Evolutionary conservation across 495 filamentous ascomycete genomes (phyloP).

Genomic region (Xylaria flabelliformis): DNA sequence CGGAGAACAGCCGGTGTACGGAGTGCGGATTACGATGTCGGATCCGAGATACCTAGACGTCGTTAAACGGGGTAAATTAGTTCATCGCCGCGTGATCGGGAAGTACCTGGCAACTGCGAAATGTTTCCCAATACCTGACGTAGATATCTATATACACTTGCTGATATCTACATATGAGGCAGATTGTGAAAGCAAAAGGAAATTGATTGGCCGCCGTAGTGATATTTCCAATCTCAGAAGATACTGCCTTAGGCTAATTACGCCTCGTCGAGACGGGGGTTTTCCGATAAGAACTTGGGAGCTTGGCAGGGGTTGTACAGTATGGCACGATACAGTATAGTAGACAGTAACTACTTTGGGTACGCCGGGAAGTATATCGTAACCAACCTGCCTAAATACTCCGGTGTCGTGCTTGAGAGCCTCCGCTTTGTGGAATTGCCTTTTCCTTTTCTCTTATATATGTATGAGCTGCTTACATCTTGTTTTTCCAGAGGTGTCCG

Average conservation of each 20-base stretch:
- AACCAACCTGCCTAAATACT: neutral
- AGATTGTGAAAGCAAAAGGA: neutral
- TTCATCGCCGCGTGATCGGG: neutral
- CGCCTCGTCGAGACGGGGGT: conserved; percentile 1
- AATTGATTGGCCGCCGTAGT: conserved; percentile 3
- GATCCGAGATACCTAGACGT: neutral
- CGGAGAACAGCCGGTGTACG: neutral
- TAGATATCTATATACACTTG: neutral
- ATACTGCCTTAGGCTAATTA: conserved; percentile 25
- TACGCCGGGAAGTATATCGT: neutral
- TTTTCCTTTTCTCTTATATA: neutral
- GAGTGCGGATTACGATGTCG: neutral
- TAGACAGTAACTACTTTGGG: neutral
- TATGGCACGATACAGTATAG: conserved; percentile 1
- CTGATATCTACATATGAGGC: neutral
- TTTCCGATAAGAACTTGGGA: neutral
- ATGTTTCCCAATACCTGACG: neutral
- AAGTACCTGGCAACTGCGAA: neutral
- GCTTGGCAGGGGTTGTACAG: conserved; percentile 20
- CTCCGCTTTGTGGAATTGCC: conserved; percentile 9
- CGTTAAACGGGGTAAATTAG: conserved; percentile 1
- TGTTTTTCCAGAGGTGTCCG: neutral
- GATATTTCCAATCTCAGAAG: neutral
- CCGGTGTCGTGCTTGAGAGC: neutral
- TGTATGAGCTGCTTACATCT: neutral